Evolutionary conservation across 805 yeast species (phyloP), one percentile per base, ranked within the genome.

Genomic region (Kodamaea jinghongensis): DNA sequence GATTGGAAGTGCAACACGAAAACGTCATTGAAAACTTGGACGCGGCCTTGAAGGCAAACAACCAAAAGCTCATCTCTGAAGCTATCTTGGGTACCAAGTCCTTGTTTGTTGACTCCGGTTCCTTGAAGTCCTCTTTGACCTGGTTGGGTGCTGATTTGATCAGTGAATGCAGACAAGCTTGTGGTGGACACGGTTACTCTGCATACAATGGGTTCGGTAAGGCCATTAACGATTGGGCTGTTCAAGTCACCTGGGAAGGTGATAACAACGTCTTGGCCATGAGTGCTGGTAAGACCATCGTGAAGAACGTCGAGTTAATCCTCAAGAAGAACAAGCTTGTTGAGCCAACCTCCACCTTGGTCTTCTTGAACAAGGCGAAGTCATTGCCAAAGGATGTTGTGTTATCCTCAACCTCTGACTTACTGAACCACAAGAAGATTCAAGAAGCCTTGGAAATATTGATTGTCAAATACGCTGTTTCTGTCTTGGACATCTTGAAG

Each of bases 191-290:
- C 49, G 75, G 75, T 44, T 70, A 70, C 60, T 65, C 71, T 28
- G 48, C 67, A 27, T 70, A 70, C 58, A 60, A 59, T 44, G 74
- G 73, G 16, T 70, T 70, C 41, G 75, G 73, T 39, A 70, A 67
- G 53, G 60, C 69, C 30, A 65, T 59, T 43, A 67, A 63, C 32
- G 75, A 70, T 42, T 70, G 73, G 73, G 73, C 63, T 28, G 74
- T 70, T 30, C 73, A 67, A 55, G 66, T 73, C 55, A 70, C 75
- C 22, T 70, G 75, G 75, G 75, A 70, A 55, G 75, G 75, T 54
- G 75, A 70, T 50, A 70, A 70, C 58, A 70, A 61, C 48, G 73
- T 70, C 31, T 60, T 70, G 50, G 70, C 65, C 31, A 53, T 67
- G 55, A 56, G 64, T 38, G 66, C 62, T 39, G 73, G 75, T 52